Percentiles rank a stretch among this genome's conserved stretches.
phyloP scores from a whole-genome alignment of 495 filamentous ascomycete genomes.

The Darksidea phi region DNA sequence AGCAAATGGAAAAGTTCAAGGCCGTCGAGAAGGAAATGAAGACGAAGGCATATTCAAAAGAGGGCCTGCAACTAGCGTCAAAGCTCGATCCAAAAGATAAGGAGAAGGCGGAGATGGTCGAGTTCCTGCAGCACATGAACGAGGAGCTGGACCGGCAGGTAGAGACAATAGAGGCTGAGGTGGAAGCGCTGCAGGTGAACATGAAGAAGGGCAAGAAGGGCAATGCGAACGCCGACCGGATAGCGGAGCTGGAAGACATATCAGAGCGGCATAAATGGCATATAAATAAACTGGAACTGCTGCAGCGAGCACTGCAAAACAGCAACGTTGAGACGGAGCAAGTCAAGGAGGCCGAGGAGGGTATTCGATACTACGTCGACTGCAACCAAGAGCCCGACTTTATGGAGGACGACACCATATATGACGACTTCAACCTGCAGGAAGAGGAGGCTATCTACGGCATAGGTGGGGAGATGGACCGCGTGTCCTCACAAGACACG shows the following conservation, averaged over 20 bases:
- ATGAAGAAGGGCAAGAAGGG: conserved; percentile 95
- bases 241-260: conserved; percentile 77
- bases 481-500: conserved; percentile 89
- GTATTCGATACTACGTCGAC: conserved; percentile 91
- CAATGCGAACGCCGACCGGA: conserved; percentile 73
- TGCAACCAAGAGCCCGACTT: conserved; percentile 85
- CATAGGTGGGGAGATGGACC: conserved; percentile 77
- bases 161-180: conserved; percentile 86
- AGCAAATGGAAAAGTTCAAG: conserved; percentile 99
- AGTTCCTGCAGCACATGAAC: conserved; percentile 84
- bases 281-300: conserved; percentile 84
- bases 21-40: conserved; percentile 99
- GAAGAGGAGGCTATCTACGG: conserved; percentile 86
- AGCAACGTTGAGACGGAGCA: conserved; percentile 81
- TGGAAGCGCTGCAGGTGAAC: conserved; percentile 78
- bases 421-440: conserved; percentile 88
- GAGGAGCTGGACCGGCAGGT: conserved; percentile 92
- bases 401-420: conserved; percentile 88
- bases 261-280: conserved; percentile 97
- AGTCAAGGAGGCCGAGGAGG: conserved; percentile 83
- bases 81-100: conserved; percentile 94
- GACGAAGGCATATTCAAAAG: conserved; percentile 98
- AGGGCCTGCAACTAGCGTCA: conserved; percentile 83
- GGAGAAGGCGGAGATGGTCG: conserved; percentile 79
- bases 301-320: conserved; percentile 87